These are phyloP conservation scores for Apophysomyces ossiformis DNA, from an alignment of 371 early-diverging fungal species.

Conservation along the genomic window DNA sequence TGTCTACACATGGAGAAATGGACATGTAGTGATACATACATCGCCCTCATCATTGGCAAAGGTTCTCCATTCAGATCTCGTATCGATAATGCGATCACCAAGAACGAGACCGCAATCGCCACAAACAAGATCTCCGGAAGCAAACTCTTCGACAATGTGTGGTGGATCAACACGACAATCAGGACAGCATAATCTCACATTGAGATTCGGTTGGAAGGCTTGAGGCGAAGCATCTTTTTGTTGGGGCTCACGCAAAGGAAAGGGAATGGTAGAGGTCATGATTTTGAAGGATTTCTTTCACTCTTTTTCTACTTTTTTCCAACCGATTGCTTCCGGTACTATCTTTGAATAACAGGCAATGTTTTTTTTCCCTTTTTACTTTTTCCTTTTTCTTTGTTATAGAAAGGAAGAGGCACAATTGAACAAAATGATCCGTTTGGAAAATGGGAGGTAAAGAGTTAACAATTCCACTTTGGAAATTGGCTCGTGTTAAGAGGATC, in stretches of 20 bases:
- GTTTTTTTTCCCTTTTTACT: no score
- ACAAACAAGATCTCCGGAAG: conserved; percentile 93
- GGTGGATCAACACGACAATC: conserved; percentile 87
- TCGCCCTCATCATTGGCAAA: conserved; percentile 96
- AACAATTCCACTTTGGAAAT: no score
- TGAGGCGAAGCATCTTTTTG: conserved; percentile 32
- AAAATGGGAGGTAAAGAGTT: no score
- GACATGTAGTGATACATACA: conserved; percentile 37
- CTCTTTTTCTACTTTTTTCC: neutral
- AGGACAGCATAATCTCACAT: conserved; percentile 73
- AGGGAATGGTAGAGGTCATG: conserved; percentile 46
- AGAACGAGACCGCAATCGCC: conserved; percentile 98
- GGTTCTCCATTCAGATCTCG: conserved; percentile 99
- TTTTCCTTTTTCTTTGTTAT: no score
- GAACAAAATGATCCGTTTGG: no score
- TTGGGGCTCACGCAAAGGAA: conserved; percentile 44
- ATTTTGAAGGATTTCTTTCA: neutral
- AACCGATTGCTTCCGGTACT: no score
- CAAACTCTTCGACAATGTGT: conserved; percentile 97
- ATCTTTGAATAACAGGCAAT: no score
- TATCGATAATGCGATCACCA: conserved; percentile 98
- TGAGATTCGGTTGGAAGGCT: conserved; percentile 59
- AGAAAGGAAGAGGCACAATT: no score
- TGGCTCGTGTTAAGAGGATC: no score
- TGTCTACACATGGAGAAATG: neutral